These are phyloP conservation scores for Circinella umbellata DNA, from an alignment of 371 early-diverging fungal species.

Conservation along the genomic window DNA sequence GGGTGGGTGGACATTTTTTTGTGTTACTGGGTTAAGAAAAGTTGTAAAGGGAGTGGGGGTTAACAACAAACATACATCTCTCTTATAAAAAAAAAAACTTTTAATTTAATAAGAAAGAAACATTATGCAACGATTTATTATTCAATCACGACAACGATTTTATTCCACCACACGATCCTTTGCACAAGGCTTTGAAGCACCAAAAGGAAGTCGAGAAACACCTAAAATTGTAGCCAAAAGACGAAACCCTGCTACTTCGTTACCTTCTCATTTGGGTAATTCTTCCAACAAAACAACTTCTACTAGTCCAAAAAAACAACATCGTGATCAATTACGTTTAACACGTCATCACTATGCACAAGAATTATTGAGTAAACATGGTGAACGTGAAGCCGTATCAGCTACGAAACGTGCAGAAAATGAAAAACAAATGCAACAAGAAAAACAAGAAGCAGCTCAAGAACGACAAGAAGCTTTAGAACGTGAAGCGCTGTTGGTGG, in stretches of 20 bases:
- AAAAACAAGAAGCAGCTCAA: constrained; percentile 16
- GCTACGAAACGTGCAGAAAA: constrained; percentile 31
- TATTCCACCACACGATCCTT: constrained; percentile 20
- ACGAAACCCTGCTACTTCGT: constrained; percentile 32
- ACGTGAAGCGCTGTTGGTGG: constrained; percentile 36
- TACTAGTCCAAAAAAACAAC: constrained; percentile 34
- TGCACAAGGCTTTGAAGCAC: constrained; percentile 49
- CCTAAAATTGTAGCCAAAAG: constrained; percentile 31
- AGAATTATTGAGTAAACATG: constrained; percentile 47
- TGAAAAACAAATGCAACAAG: constrained; percentile 19
- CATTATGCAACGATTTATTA: constrained; percentile 10
- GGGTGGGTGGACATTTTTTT: too few species aligned
- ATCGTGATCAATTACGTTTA: constrained; percentile 40
- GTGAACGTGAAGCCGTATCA: constrained; percentile 31
- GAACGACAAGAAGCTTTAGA: constrained; percentile 28
- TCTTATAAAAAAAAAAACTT: background rate
- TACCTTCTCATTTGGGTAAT: constrained; percentile 42
- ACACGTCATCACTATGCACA: constrained; percentile 47
- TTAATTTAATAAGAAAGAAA: too few species aligned
- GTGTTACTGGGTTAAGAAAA: too few species aligned
- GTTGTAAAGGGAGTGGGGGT: too few species aligned
- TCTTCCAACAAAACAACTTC: background rate
- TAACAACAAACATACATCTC: background rate
- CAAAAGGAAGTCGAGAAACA: constrained; percentile 39
- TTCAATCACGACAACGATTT: background rate